Base-by-base conservation (phyloP, 2,329 filamentous ascomycete genomes). In the Colletotrichum lini region DNA sequence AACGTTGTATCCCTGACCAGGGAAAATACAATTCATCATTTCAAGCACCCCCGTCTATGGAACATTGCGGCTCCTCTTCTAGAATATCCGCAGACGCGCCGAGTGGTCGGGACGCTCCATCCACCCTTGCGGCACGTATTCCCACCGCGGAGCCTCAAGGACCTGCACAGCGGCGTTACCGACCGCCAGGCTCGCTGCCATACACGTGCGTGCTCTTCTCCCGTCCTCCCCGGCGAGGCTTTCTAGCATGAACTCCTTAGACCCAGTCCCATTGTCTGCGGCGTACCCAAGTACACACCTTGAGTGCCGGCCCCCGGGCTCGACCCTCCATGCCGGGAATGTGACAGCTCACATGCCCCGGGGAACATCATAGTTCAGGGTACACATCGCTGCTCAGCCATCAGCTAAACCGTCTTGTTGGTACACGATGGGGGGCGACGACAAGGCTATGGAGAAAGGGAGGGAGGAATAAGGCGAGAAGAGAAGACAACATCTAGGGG, bases 371-470 rank as follows among this genome's bases (percentile, higher is more conserved):
- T 26, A 72, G 38, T 65, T 65, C 73, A 50, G 67, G 62, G 65
- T 74, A 74, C 50, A 74, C 68, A 67, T 74, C 73, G 45, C 73
- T 74, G 62, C 54, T 59, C 54, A 62, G 56, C 61, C 9, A 53
- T 70, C 61, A 72, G 62, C 38, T 50, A 63, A 69, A 70, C 67
- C 61, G 52, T 64, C 67, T 50, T 44, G 57, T 45, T 63, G 67
- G 57, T 54, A 61, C 62, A 63, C 58, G 38, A 67, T 42, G 26
- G 68, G 68, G 47, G 49, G 38, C 42, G 42, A 23, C 30, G 47
- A 47, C 49, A 44, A 45, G 60, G 38, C 21, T 23, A 58, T 35
- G 50, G 42, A 59, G 65, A 50, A 52, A 18, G 58, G 50, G 18
- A 53, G 53, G 50, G 59, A 52, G 42, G 42, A 56, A 53, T 44